Evolutionary conservation across 306 rosid species (phyloP).

Genomic region (Sindora glabra): DNA sequence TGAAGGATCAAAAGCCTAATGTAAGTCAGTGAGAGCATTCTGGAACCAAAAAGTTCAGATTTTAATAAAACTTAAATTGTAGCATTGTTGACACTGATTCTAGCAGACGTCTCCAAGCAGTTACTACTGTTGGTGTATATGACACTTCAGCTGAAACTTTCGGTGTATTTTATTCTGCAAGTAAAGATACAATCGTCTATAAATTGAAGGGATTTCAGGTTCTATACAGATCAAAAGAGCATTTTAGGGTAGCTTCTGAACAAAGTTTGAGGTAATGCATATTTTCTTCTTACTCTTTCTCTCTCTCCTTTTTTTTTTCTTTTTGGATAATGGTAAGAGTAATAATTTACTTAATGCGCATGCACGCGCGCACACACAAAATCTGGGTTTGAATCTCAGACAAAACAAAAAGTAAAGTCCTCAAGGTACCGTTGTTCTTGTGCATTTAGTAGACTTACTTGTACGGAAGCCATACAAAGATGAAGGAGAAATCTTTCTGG

Average conservation of each 20-base stretch:
- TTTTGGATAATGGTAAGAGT: no score
- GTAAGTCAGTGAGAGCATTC: conserved; percentile 16
- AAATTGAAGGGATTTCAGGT: conserved; percentile 15
- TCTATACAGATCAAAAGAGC: conserved; percentile 2
- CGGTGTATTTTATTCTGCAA: not conserved
- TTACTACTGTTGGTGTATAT: conserved; percentile 3
- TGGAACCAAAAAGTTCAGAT: conserved; percentile 10
- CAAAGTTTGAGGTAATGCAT: conserved; percentile 27
- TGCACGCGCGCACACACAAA: no score
- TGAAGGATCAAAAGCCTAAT: conserved; percentile 27
- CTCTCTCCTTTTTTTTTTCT: not conserved
- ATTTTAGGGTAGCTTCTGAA: conserved; percentile 2
- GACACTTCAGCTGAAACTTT: no score
- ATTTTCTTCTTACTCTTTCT: conserved; percentile 1
- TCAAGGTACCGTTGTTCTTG: no score
- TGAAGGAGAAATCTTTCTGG: no score
- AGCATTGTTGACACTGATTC: no score
- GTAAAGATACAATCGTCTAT: not conserved
- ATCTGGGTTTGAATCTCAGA: no score
- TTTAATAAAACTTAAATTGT: no score
- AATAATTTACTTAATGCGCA: no score
- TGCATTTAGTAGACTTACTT: no score
- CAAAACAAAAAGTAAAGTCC: no score
- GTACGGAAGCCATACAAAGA: no score
- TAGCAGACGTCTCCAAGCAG: conserved; percentile 11